These are phyloP conservation scores for Cardamine occulta DNA, from an alignment of 345 rosid species.

Conservation along the genomic window DNA sequence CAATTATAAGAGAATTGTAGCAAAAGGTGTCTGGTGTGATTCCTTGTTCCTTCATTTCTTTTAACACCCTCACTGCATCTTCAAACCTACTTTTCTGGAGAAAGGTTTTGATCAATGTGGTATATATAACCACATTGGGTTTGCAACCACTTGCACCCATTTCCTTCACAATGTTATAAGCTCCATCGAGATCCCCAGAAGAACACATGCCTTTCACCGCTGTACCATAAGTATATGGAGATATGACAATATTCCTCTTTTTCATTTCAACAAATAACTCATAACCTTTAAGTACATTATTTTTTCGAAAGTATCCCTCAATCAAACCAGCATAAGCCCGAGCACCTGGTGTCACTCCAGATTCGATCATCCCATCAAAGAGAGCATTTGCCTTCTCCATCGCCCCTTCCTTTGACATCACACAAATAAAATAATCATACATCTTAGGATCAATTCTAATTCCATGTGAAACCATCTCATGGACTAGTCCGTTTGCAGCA, in stretches of 20 bases:
- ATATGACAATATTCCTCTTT: slow-evolving; percentile 55
- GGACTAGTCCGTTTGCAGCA: slow-evolving; percentile 63
- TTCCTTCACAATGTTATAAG: slow-evolving; percentile 53
- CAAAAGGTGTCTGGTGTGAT: slow-evolving; percentile 68
- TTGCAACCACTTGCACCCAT: slow-evolving; percentile 62
- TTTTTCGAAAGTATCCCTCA: slow-evolving; percentile 57
- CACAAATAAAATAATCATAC: slow-evolving; percentile 56
- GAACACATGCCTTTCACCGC: slow-evolving; percentile 63
- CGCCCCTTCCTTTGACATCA: slow-evolving; percentile 63
- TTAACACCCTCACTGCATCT: slow-evolving; percentile 59
- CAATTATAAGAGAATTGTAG: slow-evolving; percentile 72
- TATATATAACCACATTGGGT: slow-evolving; percentile 62
- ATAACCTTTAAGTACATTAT: slow-evolving; percentile 45
- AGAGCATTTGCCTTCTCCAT: slow-evolving; percentile 67
- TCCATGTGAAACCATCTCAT: slow-evolving; percentile 62
- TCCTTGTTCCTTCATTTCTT: slow-evolving; percentile 63
- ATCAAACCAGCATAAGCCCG: slow-evolving; percentile 64
- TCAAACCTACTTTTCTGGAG: slow-evolving; percentile 54
- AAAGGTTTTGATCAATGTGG: slow-evolving; percentile 66
- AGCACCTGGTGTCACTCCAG: slow-evolving; percentile 60
- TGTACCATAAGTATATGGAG: slow-evolving; percentile 50
- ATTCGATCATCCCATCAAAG: slow-evolving; percentile 61
- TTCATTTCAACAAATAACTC: slow-evolving; percentile 67
- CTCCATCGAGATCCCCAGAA: slow-evolving; percentile 57
- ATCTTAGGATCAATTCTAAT: slow-evolving; percentile 46